These are phyloP conservation scores for Colletotrichum eleusines DNA, from an alignment of 2,329 filamentous ascomycete species.

Conservation along the genomic window DNA sequence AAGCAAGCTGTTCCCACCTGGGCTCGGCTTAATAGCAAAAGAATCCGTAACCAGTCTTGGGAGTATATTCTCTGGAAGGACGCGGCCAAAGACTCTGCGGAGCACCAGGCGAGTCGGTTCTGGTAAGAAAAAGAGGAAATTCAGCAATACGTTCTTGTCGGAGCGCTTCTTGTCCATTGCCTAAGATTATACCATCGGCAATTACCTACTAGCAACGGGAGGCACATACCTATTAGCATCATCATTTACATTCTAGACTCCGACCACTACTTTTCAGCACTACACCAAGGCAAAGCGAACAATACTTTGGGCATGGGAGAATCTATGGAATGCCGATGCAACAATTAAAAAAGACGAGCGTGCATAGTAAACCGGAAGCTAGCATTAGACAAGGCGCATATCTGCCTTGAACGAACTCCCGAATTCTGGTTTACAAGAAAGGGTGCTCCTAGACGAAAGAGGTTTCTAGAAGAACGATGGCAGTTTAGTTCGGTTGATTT, in stretches of 20 bases:
- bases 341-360: not conserved
- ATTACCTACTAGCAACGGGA: not conserved
- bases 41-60: not conserved
- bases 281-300: not conserved
- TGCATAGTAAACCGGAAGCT: no score
- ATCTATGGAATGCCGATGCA: not conserved
- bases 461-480: not conserved
- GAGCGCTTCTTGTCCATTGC: not conserved
- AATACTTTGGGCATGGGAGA: not conserved
- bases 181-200: not conserved
- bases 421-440: no score
- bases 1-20: not conserved
- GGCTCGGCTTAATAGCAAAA: not conserved
- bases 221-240: not conserved
- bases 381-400: not conserved
- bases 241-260: not conserved
- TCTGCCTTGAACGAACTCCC: not conserved
- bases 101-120: constrained; percentile 15
- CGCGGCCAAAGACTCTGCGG: not conserved
- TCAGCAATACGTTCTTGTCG: no score
- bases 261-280: not conserved
- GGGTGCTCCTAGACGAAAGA: not conserved
- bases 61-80: constrained; percentile 22
- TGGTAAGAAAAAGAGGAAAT: constrained; percentile 8
- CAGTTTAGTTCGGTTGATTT: not conserved